Evolutionary conservation across 345 rosid genomes (phyloP).

Genomic region (Citrus trifoliata): DNA sequence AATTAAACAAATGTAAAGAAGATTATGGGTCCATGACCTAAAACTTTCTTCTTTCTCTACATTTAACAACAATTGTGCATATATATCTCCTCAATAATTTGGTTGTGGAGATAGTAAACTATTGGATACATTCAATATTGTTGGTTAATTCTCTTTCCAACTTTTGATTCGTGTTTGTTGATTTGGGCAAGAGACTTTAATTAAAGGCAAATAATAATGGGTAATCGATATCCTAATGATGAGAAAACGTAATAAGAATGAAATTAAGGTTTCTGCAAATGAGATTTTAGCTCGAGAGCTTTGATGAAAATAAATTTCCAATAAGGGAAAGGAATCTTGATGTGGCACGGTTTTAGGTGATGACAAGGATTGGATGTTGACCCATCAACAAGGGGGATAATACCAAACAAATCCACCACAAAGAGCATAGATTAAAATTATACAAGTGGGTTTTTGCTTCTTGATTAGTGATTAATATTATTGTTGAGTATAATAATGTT

Average conservation of each 20-base stretch:
- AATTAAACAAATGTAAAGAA: conserved; percentile 25
- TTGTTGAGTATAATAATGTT: conserved; percentile 20
- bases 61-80: background rate
- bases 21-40: conserved; percentile 33
- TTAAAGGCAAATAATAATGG: conserved; percentile 2
- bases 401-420: conserved; percentile 72
- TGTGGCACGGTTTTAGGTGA: conserved; percentile 92
- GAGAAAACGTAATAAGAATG: background rate
- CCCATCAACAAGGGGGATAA: conserved; percentile 92
- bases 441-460: conserved; percentile 50
- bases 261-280: background rate
- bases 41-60: conserved; percentile 11
- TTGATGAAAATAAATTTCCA: conserved; percentile 27
- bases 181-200: background rate
- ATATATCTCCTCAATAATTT: conserved; percentile 25
- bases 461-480: conserved; percentile 23
- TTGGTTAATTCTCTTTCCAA: background rate
- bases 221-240: conserved; percentile 2
- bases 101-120: conserved; percentile 5
- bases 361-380: conserved; percentile 92
- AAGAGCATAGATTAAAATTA: conserved; percentile 19
- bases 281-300: background rate
- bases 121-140: background rate
- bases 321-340: conserved; percentile 69
- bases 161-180: background rate